Evolutionary conservation across 495 filamentous ascomycete genomes (phyloP).

Genomic region (Xylaria grammica): DNA sequence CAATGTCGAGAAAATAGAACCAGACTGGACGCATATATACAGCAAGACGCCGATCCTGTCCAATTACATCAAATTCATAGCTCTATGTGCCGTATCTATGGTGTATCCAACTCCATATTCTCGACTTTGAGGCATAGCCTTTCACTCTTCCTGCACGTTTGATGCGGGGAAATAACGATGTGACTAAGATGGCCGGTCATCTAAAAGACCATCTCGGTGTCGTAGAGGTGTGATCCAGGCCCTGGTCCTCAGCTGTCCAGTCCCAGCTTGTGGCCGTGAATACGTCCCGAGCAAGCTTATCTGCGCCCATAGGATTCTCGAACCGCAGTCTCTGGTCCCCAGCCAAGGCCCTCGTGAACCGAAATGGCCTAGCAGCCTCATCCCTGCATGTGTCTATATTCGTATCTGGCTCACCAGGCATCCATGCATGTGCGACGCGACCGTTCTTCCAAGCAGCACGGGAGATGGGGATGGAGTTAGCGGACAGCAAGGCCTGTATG

Average conservation of each 20-base stretch:
- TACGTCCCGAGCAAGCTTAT: constrained; percentile 52
- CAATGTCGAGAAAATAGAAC: background rate
- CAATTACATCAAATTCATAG: background rate
- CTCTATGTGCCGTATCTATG: background rate
- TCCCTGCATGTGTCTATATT: background rate
- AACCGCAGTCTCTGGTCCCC: constrained; percentile 47
- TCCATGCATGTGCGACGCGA: constrained; percentile 41
- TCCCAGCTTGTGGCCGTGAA: constrained; percentile 65
- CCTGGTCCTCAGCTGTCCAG: constrained; percentile 58
- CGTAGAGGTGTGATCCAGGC: constrained; percentile 28
- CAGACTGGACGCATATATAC: constrained; percentile 29
- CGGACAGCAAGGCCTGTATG: constrained; percentile 58
- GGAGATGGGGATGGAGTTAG: constrained; percentile 51
- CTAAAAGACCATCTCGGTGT: constrained; percentile 34
- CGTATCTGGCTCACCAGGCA: constrained; percentile 11
- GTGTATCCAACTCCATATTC: constrained; percentile 3
- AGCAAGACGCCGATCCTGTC: constrained; percentile 7
- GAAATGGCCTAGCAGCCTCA: constrained; percentile 40
- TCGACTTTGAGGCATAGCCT: background rate
- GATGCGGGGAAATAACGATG: background rate
- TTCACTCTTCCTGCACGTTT: too few relatives aligned
- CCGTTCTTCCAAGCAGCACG: constrained; percentile 51
- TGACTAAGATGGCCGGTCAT: too few relatives aligned
- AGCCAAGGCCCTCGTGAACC: constrained; percentile 44
- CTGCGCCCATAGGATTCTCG: constrained; percentile 45